A percentile compares a stretch with the other conserved stretches of the same genome.
Conservation (phyloP, 805 yeast species). For the Kuraishia piskuri region DNA sequence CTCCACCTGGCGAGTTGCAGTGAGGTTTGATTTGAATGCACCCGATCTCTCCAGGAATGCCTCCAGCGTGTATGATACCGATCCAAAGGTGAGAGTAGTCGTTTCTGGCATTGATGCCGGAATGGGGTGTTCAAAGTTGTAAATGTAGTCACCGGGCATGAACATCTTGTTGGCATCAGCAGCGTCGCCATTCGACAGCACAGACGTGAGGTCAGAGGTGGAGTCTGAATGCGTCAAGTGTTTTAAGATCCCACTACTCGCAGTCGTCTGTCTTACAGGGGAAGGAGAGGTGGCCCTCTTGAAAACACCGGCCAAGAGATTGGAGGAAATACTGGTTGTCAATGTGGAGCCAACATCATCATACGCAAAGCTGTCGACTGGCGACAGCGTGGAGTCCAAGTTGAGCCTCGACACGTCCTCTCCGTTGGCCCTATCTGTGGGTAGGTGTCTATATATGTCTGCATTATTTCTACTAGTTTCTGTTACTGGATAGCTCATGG, state of each 20-base stretch:
- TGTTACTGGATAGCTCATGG: slow-evolving; percentile 17
- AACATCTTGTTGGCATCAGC: slow-evolving; percentile 32
- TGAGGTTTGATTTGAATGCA: slow-evolving; percentile 71
- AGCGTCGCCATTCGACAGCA: slow-evolving; percentile 12
- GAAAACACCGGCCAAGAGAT: background rate
- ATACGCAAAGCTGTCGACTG: slow-evolving; percentile 15
- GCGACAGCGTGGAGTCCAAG: slow-evolving; percentile 23
- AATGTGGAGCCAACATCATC: background rate
- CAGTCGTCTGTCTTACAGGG: slow-evolving; percentile 4
- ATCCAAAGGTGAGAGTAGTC: slow-evolving; percentile 70
- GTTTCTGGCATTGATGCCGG: slow-evolving; percentile 81
- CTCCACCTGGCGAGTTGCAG: slow-evolving; percentile 53
- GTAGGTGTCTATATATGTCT: slow-evolving; percentile 26
- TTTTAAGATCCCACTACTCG: background rate
- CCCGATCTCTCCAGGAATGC: slow-evolving; percentile 72
- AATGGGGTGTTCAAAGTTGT: slow-evolving; percentile 84
- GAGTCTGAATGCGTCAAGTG: slow-evolving; percentile 6
- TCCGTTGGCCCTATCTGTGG: slow-evolving; percentile 15
- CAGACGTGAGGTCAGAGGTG: slow-evolving; percentile 13
- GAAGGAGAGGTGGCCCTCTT: slow-evolving; percentile 18
- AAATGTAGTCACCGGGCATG: slow-evolving; percentile 84
- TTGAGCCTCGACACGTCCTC: slow-evolving; percentile 27
- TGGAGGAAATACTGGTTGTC: background rate
- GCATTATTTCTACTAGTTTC: slow-evolving; percentile 36
- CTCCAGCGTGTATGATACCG: slow-evolving; percentile 61